Base-by-base conservation (phyloP, 2,329 filamentous ascomycete genomes). In the Aureobasidium sp. region DNA sequence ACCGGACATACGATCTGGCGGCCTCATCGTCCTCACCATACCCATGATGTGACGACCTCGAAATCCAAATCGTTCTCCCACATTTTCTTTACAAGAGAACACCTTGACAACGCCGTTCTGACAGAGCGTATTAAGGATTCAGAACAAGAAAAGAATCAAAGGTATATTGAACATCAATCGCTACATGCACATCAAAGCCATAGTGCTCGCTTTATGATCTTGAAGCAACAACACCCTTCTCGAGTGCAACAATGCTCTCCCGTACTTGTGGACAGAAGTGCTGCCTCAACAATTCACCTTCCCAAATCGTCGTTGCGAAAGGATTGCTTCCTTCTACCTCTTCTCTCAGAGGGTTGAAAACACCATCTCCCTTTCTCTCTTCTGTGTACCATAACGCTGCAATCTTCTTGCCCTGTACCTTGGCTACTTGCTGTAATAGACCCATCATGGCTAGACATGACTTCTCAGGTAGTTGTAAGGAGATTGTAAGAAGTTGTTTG, bases 381-480 rank as follows among this genome's bases (percentile, higher is more conserved):
- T 97, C 93, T 0, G 91, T 96, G 70, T 95, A 87, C 93, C 94
- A 99, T 64, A 99, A 75, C n/a, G 87, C 85, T 41, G 84, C 84
- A 47, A 97, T 84, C 75, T 93, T 95, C 68, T 86, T 87, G 52
- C 87, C 87, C 72, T 99, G 91, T 2, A 87, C 87, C 74, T 89
- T 90, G 0, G 88, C 84, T 1, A 97, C 84, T 68, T 92, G 88
- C 57, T 84, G 84, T 47, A 97, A 75, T 32, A 99, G 79, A 1
- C 87, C 87, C 5, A 97, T 78, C 61, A 93, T 82, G 0, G 93
- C 93, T 66, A 91, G 83, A 44, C 86, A 84, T 1, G 90, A 95
- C 74, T 96, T 96, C 75, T 97, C 93, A 0, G 94, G 94, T 27
- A 96, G 77, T 67, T 97, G 94, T 53, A 99, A 80, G 0, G 90